These are phyloP conservation scores for Fusarium sp. DNA, from an alignment of 2,329 filamentous ascomycete genomes.

Conservation along the genomic window DNA sequence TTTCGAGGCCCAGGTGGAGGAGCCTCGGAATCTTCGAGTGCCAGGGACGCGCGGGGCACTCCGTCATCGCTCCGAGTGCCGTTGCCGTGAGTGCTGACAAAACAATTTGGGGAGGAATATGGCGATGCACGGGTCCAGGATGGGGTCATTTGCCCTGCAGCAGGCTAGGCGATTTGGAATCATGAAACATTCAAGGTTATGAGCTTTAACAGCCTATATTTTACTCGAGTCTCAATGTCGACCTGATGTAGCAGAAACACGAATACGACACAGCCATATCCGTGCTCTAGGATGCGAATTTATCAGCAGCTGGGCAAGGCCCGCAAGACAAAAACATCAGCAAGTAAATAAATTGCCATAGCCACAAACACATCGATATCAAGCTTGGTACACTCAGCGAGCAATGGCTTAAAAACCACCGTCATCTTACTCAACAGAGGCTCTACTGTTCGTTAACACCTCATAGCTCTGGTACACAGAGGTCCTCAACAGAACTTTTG, in stretches of 20 bases:
- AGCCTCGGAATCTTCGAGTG: slow-evolving; percentile 16
- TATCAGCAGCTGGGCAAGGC: background rate
- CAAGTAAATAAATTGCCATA: too few species aligned
- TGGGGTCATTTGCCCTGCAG: too few species aligned
- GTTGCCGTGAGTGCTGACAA: slow-evolving; percentile 37
- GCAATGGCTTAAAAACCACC: too few species aligned
- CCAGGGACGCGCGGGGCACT: slow-evolving; percentile 23
- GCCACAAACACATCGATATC: too few species aligned
- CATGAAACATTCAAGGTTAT: slow-evolving; percentile 3
- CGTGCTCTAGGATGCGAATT: slow-evolving; percentile 4
- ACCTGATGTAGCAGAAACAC: background rate
- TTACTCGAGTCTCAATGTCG: background rate
- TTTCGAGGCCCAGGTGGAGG: slow-evolving; percentile 15
- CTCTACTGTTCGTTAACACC: too few species aligned
- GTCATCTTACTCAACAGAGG: too few species aligned
- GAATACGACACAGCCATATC: background rate
- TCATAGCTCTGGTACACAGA: too few species aligned
- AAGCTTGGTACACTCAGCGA: too few species aligned
- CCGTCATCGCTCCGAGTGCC: slow-evolving; percentile 33
- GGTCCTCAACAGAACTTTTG: too few species aligned
- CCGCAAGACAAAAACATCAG: too few species aligned
- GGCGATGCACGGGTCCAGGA: background rate
- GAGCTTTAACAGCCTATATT: background rate
- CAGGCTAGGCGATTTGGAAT: slow-evolving; percentile 36
- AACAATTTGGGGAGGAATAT: slow-evolving; percentile 13